A percentile compares a stretch with the other conserved stretches of the same genome.
Conservation (phyloP, 345 rosid species). For the Limnanthes douglasii region DNA sequence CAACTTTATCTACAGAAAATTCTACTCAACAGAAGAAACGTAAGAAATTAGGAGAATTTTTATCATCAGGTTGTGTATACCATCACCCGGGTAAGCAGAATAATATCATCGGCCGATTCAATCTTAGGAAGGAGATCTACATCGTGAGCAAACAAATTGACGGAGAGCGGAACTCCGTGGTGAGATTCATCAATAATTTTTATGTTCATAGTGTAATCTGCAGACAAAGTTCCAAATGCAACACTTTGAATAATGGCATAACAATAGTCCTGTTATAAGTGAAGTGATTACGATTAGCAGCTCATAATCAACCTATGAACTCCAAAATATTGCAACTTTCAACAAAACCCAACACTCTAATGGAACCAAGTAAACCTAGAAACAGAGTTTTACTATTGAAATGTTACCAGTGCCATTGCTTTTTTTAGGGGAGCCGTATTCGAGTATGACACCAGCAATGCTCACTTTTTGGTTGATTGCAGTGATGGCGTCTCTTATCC, state of each 20-base stretch:
- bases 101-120: constrained; percentile 35
- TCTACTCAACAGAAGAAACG: too few relatives aligned
- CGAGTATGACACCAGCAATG: constrained; percentile 40
- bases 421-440: constrained; percentile 29
- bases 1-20: too few relatives aligned
- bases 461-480: constrained; percentile 42
- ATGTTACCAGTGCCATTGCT: constrained; percentile 40
- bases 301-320: neutral
- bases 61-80: too few relatives aligned
- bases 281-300: too few relatives aligned
- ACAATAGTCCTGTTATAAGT: too few relatives aligned
- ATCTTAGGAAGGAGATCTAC: constrained; percentile 35
- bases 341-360: neutral
- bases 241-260: neutral
- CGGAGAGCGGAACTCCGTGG: constrained; percentile 23
- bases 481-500: constrained; percentile 38
- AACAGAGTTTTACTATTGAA: neutral
- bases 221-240: constrained; percentile 2
- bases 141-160: constrained; percentile 27
- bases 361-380: neutral
- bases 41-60: too few relatives aligned
- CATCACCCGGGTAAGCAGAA: constrained; percentile 40
- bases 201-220: constrained; percentile 42
- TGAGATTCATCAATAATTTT: constrained; percentile 40
- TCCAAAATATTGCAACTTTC: neutral